These are phyloP conservation scores for Globisporangium spinosum DNA, from an alignment of 352 stramenopile genomes.

Conservation along the genomic window DNA sequence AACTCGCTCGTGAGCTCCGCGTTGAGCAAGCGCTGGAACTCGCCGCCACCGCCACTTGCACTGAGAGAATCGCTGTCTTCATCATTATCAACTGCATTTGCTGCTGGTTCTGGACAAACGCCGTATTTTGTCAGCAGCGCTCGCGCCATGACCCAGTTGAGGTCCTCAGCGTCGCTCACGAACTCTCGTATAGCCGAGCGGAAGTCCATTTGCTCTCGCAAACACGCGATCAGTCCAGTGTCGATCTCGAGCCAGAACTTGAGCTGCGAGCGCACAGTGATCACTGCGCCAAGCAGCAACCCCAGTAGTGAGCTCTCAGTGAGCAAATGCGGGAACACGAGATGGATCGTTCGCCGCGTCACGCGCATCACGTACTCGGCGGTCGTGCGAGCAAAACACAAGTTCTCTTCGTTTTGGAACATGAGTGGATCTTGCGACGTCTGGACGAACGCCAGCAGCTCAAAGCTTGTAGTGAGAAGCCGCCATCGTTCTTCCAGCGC, in stretches of 20 bases:
- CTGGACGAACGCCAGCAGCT: constrained; percentile 22
- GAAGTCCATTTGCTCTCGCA: constrained; percentile 22
- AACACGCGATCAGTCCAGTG: constrained; percentile 2
- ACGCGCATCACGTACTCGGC: constrained; percentile 19
- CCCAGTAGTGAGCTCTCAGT: not conserved
- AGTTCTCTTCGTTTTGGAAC: not conserved
- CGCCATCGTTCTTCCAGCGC: constrained; percentile 14
- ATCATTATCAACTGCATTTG: no score
- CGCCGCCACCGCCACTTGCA: not conserved
- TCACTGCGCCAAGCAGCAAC: constrained; percentile 5
- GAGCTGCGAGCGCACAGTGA: constrained; percentile 12
- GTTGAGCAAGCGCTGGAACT: not conserved
- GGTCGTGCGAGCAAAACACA: constrained; percentile 17
- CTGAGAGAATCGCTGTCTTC: no score
- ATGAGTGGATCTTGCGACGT: constrained; percentile 10
- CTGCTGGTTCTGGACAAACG: not conserved
- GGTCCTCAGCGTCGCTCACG: constrained; percentile 8
- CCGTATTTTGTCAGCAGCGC: constrained; percentile 8
- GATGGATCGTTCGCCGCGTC: constrained; percentile 12
- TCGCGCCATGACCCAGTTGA: constrained; percentile 13
- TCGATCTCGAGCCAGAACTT: constrained; percentile 15
- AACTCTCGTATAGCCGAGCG: constrained; percentile 12
- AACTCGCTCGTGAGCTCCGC: not conserved
- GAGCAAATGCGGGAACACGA: constrained; percentile 19
- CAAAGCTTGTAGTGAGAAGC: constrained; percentile 14